Percentiles rank a stretch among this genome's conserved stretches.
Conservation (phyloP, 805 yeast species). For the Saturnispora dispora region DNA sequence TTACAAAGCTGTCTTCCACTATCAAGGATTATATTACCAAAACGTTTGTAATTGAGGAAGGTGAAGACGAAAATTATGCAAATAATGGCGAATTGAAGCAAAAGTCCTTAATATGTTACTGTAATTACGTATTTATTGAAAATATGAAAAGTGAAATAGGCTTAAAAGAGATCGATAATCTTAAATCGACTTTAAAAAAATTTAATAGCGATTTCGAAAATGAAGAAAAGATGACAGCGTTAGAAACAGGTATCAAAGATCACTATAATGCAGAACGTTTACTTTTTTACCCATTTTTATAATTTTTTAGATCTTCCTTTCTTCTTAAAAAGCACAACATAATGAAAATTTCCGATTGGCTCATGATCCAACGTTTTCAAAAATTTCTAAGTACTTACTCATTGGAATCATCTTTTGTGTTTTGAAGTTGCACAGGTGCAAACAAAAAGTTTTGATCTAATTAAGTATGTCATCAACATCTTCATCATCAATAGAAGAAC, state of each 20-base stretch:
- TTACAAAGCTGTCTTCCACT: neutral
- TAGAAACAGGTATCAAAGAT: neutral
- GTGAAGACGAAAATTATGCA: neutral
- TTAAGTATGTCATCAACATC: neutral
- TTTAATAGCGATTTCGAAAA: neutral
- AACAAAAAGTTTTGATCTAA: neutral
- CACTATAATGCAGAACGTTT: conserved; percentile 1
- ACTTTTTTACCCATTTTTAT: conserved; percentile 1
- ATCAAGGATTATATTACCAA: neutral
- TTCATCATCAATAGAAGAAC: neutral
- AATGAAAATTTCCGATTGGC: neutral
- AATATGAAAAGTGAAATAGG: neutral
- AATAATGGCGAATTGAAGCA: neutral
- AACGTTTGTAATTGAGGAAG: neutral
- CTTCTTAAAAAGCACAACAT: neutral
- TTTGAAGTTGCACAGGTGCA: neutral
- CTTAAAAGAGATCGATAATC: neutral
- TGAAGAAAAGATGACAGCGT: neutral
- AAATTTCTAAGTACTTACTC: neutral
- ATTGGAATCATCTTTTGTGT: neutral
- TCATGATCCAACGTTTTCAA: neutral
- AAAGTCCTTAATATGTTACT: neutral
- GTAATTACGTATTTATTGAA: neutral
- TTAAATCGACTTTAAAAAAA: neutral
- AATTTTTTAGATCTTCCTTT: neutral